Conservation (phyloP, 2,329 filamentous ascomycete species). For the Diaporthe destruens region DNA sequence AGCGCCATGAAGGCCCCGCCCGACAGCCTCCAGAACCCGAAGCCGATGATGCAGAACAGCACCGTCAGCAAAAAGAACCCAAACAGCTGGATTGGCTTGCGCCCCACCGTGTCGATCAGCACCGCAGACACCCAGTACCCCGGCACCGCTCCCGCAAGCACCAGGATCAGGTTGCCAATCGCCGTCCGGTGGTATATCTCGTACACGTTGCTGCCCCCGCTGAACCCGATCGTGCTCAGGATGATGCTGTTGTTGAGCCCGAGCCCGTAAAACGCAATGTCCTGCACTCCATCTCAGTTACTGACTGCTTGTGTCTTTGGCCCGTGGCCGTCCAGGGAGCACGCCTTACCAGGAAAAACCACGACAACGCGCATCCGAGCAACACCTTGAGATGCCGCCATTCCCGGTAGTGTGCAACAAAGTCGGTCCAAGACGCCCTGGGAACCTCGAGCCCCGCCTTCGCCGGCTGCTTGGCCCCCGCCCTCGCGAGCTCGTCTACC, state of each 20-base stretch:
- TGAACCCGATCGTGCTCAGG: slow-evolving; percentile 77
- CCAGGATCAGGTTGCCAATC: slow-evolving; percentile 82
- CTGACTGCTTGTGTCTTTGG: no score
- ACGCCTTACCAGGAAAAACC: slow-evolving; percentile 74
- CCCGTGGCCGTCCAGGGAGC: no score
- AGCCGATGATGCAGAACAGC: slow-evolving; percentile 73
- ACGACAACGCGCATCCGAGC: slow-evolving; percentile 78
- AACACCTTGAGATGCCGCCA: slow-evolving; percentile 78
- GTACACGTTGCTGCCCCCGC: slow-evolving; percentile 56
- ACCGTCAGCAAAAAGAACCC: slow-evolving; percentile 73
- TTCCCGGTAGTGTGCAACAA: slow-evolving; percentile 76
- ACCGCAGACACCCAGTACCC: slow-evolving; percentile 87
- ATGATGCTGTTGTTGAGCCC: slow-evolving; percentile 83
- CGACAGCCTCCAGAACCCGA: slow-evolving; percentile 68
- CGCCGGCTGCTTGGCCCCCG: slow-evolving; percentile 67
- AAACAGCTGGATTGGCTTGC: slow-evolving; percentile 80
- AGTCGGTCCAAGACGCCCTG: slow-evolving; percentile 80
- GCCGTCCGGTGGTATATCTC: slow-evolving; percentile 79
- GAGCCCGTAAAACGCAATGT: slow-evolving; percentile 73
- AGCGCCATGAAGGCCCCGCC: slow-evolving; percentile 66
- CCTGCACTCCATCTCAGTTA: slow-evolving; percentile 41
- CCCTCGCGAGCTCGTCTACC: slow-evolving; percentile 75
- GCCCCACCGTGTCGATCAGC: slow-evolving; percentile 76
- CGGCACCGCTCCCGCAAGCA: slow-evolving; percentile 82
- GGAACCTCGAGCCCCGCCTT: slow-evolving; percentile 70